A percentile compares a stretch with the other conserved stretches of the same genome.
These are phyloP conservation scores for Schwanniomyces occidentalis DNA, from an alignment of 805 yeast species.

Conservation along the genomic window DNA sequence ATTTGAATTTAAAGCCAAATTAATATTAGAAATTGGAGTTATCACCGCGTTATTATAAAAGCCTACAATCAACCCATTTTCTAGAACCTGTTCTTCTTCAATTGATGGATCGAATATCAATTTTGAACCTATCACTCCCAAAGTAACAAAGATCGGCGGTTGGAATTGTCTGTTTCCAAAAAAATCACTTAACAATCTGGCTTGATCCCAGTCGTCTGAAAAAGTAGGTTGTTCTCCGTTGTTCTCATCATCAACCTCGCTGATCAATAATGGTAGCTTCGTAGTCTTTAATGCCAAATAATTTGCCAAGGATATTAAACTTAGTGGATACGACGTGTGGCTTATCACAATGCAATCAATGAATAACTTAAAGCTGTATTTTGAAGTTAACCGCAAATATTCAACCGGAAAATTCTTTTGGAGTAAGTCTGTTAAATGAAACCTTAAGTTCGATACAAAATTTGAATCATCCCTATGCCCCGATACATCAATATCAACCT, in stretches of 20 bases:
- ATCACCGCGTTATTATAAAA: constrained; percentile 68
- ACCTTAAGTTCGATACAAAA: constrained; percentile 61
- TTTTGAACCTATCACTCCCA: constrained; percentile 71
- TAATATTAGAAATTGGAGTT: constrained; percentile 72
- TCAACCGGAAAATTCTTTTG: constrained; percentile 52
- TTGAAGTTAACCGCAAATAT: constrained; percentile 63
- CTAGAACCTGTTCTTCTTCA: constrained; percentile 87
- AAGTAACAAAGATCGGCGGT: constrained; percentile 76
- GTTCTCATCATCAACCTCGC: constrained; percentile 68
- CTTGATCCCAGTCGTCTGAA: constrained; percentile 80
- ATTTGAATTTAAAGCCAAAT: constrained; percentile 52
- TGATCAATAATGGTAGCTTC: constrained; percentile 66
- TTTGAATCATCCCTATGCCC: constrained; percentile 81
- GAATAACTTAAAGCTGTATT: constrained; percentile 72
- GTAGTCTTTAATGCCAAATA: constrained; percentile 83
- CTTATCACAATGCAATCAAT: constrained; percentile 81
- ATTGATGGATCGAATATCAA: constrained; percentile 80
- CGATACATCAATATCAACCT: constrained; percentile 78
- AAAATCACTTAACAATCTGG: constrained; percentile 45
- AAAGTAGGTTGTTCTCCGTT: constrained; percentile 89
- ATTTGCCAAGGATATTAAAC: constrained; percentile 74
- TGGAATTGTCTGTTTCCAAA: constrained; percentile 37
- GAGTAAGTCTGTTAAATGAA: constrained; percentile 57
- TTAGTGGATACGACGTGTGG: constrained; percentile 76
- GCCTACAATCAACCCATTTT: constrained; percentile 75